phyloP scores from a whole-genome alignment of 768 basidiomycete species.

The Megacollybia marginata region DNA sequence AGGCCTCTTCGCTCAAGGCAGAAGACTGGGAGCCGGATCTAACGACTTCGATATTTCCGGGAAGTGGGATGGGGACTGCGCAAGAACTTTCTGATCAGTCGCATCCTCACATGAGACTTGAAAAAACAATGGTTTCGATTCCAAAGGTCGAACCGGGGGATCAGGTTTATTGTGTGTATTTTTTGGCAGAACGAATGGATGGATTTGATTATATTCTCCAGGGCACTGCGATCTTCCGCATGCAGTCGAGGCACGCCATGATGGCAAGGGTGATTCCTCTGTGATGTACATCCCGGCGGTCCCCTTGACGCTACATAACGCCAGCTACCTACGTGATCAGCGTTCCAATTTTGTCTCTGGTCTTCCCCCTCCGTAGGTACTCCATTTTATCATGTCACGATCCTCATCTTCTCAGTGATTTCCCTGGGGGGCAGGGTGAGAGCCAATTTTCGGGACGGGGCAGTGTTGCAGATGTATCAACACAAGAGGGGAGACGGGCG shows the following conservation, averaged over 20 bases:
- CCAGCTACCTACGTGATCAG: slow-evolving; percentile 42
- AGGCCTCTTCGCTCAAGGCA: slow-evolving; percentile 23
- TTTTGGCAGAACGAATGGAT: not conserved
- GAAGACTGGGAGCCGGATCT: slow-evolving; percentile 54
- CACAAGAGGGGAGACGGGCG: slow-evolving; percentile 27
- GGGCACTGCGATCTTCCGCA: slow-evolving; percentile 53
- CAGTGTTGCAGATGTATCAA: slow-evolving; percentile 23
- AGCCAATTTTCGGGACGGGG: slow-evolving; percentile 33
- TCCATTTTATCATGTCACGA: not conserved
- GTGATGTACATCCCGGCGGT: slow-evolving; percentile 52
- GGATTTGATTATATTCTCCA: slow-evolving; percentile 10
- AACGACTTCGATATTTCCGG: slow-evolving; percentile 45
- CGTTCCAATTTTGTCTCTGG: slow-evolving; percentile 37
- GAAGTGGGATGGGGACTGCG: slow-evolving; percentile 42
- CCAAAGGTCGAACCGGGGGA: slow-evolving; percentile 57
- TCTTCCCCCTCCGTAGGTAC: slow-evolving; percentile 40
- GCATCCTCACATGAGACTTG: slow-evolving; percentile 58
- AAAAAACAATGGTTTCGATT: slow-evolving; percentile 48
- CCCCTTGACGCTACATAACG: slow-evolving; percentile 42
- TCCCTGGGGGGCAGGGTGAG: slow-evolving; percentile 47
- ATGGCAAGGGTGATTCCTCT: slow-evolving; percentile 41
- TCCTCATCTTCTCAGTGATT: slow-evolving; percentile 29
- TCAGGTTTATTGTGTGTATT: slow-evolving; percentile 46
- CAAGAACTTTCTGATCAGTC: slow-evolving; percentile 49
- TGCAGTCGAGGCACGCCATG: slow-evolving; percentile 43